A percentile compares a stretch with the other conserved stretches of the same genome.
phyloP scores from a whole-genome alignment of 805 yeast species.

The Metschnikowia borealis region DNA sequence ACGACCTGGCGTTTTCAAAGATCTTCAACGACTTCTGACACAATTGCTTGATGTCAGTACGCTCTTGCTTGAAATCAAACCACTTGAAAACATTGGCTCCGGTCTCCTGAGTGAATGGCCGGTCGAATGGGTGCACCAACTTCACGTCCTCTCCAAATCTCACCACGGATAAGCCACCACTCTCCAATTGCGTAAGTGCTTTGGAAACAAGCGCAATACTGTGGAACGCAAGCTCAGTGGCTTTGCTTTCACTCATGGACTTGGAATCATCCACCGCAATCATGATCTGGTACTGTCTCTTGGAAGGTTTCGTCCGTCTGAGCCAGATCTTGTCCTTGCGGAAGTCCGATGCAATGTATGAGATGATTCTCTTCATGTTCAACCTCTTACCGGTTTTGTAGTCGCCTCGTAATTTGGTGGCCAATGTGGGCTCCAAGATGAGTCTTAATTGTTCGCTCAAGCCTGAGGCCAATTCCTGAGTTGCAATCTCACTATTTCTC shows the following conservation, averaged over 20 bases:
- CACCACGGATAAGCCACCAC: slow-evolving; percentile 88
- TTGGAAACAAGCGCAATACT: slow-evolving; percentile 90
- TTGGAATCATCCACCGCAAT: slow-evolving; percentile 96
- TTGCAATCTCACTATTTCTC: slow-evolving; percentile 78
- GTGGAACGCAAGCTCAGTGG: slow-evolving; percentile 89
- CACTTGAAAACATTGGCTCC: slow-evolving; percentile 83
- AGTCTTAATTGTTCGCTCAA: slow-evolving; percentile 89
- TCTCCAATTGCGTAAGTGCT: slow-evolving; percentile 88
- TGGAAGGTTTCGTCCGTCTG: slow-evolving; percentile 94
- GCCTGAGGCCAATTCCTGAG: slow-evolving; percentile 81
- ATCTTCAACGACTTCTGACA: slow-evolving; percentile 68
- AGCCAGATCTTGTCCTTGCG: slow-evolving; percentile 98
- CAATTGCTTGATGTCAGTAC: slow-evolving; percentile 77
- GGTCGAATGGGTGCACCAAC: slow-evolving; percentile 86
- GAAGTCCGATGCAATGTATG: slow-evolving; percentile 96
- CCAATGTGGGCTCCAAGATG: slow-evolving; percentile 90
- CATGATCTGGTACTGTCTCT: slow-evolving; percentile 96
- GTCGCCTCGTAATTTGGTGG: slow-evolving; percentile 94
- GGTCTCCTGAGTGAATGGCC: slow-evolving; percentile 75
- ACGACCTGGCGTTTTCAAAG: slow-evolving; percentile 56
- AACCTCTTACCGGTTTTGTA: slow-evolving; percentile 95
- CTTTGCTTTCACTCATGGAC: slow-evolving; percentile 92
- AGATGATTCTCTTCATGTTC: slow-evolving; percentile 95
- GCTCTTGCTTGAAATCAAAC: slow-evolving; percentile 85
- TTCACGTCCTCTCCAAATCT: slow-evolving; percentile 82